These are phyloP conservation scores for Termitomyces sp. DNA, from an alignment of 768 basidiomycete species.

Conservation along the genomic window DNA sequence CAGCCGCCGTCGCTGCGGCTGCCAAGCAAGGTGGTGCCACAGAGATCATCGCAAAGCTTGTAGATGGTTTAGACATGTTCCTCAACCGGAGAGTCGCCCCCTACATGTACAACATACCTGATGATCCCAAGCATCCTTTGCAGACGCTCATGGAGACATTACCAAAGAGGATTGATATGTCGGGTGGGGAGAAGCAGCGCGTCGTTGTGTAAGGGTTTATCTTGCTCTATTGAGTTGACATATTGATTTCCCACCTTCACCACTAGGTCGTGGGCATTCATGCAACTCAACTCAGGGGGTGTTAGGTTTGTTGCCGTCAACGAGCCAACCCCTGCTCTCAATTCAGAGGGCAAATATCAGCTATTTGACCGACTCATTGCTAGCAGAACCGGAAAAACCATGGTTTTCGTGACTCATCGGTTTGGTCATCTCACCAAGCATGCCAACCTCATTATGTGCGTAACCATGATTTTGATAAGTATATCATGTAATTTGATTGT, in stretches of 20 bases:
- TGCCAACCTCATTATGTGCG: constrained; percentile 34
- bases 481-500: background rate
- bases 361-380: constrained; percentile 30
- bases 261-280: constrained; percentile 26
- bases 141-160: constrained; percentile 13
- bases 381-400: constrained; percentile 32
- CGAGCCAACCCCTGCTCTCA: constrained; percentile 46
- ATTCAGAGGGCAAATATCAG: constrained; percentile 39
- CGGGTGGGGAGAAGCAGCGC: constrained; percentile 25
- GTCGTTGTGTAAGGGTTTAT: constrained; percentile 20
- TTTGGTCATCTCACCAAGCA: constrained; percentile 34
- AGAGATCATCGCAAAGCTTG: constrained; percentile 16
- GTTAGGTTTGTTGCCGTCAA: constrained; percentile 40
- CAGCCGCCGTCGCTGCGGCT: constrained; percentile 23
- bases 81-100: constrained; percentile 12
- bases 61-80: constrained; percentile 15
- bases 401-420: constrained; percentile 35
- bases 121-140: constrained; percentile 17
- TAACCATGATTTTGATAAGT: background rate
- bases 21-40: constrained; percentile 26
- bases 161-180: constrained; percentile 16
- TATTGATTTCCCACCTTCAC: background rate
- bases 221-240: background rate
- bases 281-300: constrained; percentile 23
- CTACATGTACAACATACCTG: constrained; percentile 11